phyloP scores from a whole-genome alignment of 177 flowering plant genomes.

The Telopea speciosissima region DNA sequence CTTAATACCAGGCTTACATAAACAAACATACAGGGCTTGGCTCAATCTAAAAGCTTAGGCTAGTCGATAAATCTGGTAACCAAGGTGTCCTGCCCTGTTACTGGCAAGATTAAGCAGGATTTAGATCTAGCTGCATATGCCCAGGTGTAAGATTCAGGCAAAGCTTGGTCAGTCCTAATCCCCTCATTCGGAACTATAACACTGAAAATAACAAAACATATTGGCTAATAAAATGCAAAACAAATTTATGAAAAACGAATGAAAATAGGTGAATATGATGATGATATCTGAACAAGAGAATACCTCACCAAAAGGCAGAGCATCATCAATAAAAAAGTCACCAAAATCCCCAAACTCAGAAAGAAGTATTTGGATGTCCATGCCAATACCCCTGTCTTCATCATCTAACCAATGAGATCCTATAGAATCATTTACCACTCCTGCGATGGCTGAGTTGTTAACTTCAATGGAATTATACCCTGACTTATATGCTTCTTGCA shows the following conservation, averaged over 20 bases:
- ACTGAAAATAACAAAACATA: too few species aligned
- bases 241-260: neutral
- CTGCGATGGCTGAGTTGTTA: conserved; percentile 42
- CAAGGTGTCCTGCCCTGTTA: neutral
- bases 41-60: neutral
- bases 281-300: conserved; percentile 8
- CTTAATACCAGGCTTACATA: neutral
- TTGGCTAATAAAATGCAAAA: neutral
- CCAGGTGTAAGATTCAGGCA: neutral
- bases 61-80: neutral
- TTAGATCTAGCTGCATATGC: neutral
- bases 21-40: neutral
- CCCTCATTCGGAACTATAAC: neutral
- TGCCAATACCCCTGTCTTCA: conserved; percentile 56
- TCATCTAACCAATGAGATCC: conserved; percentile 80
- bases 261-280: neutral
- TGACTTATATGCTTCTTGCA: conserved; percentile 43
- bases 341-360: conserved; percentile 97
- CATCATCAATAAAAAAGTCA: conserved; percentile 82
- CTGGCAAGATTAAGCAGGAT: neutral
- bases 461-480: conserved; percentile 47
- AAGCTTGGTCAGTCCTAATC: neutral
- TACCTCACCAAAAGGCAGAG: conserved; percentile 95
- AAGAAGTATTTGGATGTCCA: conserved; percentile 83
- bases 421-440: conserved; percentile 47